A percentile compares a stretch with the other conserved stretches of the same genome.
Conservation (phyloP, 495 filamentous ascomycete genomes). For the Xylaria palmicola region DNA sequence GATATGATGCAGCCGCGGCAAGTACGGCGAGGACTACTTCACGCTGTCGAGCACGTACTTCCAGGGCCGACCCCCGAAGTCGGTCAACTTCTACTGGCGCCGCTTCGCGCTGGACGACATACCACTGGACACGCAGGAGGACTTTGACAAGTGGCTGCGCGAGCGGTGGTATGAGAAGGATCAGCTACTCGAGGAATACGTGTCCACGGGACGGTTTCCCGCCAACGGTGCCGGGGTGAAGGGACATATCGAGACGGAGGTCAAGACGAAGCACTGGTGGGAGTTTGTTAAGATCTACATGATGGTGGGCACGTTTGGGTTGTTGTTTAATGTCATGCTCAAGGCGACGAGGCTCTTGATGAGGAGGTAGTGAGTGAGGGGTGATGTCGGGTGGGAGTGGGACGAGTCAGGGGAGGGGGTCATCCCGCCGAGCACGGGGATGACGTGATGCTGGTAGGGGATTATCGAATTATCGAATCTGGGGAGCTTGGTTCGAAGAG, state of each 20-base stretch:
- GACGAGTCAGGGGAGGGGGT: too few species aligned
- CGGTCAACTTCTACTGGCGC: constrained; percentile 83
- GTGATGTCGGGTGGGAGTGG: too few species aligned
- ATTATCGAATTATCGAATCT: too few species aligned
- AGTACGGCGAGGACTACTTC: constrained; percentile 75
- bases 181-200: constrained; percentile 66
- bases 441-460: too few species aligned
- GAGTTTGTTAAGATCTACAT: constrained; percentile 53
- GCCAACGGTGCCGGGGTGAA: constrained; percentile 35
- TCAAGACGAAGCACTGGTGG: constrained; percentile 43
- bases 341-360: constrained; percentile 18
- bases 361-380: neutral
- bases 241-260: constrained; percentile 48
- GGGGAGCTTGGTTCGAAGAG: too few species aligned
- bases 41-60: constrained; percentile 72
- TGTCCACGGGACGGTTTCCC: constrained; percentile 69
- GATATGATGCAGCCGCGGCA: constrained; percentile 51
- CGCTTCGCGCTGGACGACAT: constrained; percentile 66
- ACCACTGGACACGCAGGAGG: constrained; percentile 59
- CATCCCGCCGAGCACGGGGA: too few species aligned
- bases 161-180: constrained; percentile 82
- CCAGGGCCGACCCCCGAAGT: constrained; percentile 74
- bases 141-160: constrained; percentile 72
- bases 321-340: constrained; percentile 34
- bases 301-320: constrained; percentile 38